These are phyloP conservation scores for Pelargonium australe DNA, from an alignment of 441 rosid species.

Conservation along the genomic window DNA sequence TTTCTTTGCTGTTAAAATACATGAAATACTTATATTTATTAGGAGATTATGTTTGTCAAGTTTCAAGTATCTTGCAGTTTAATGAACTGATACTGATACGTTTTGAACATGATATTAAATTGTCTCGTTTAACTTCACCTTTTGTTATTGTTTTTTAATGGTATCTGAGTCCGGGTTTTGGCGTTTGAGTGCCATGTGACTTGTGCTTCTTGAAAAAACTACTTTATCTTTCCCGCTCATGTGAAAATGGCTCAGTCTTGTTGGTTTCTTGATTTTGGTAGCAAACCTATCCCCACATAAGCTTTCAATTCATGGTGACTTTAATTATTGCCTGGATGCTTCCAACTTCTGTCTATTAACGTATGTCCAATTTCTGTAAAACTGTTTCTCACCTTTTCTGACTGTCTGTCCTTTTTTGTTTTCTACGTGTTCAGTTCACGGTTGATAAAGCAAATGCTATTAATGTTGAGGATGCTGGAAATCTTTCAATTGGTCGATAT, in stretches of 20 bases:
- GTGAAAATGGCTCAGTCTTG: constrained; percentile 10
- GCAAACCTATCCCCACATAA: too few relatives aligned
- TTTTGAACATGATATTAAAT: constrained; percentile 13
- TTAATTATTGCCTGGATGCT: too few relatives aligned
- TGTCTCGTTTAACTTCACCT: background rate
- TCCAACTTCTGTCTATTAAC: too few relatives aligned
- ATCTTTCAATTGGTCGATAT: too few relatives aligned
- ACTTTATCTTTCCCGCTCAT: too few relatives aligned
- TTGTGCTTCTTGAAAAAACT: background rate
- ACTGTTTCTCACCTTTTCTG: too few relatives aligned
- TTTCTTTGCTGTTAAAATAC: constrained; percentile 16
- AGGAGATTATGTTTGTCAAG: constrained; percentile 24
- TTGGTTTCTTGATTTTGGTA: background rate
- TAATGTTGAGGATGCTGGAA: too few relatives aligned
- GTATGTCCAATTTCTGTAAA: too few relatives aligned
- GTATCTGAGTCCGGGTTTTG: background rate
- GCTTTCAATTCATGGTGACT: too few relatives aligned
- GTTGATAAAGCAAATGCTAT: too few relatives aligned
- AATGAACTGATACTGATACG: constrained; percentile 9
- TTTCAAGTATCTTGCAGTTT: constrained; percentile 11
- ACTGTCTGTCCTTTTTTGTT: too few relatives aligned
- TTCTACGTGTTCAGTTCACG: too few relatives aligned
- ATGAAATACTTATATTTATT: constrained; percentile 26
- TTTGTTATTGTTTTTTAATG: background rate
- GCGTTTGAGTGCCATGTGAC: constrained; percentile 24